Base-by-base conservation (phyloP, 495 filamentous ascomycete species). In the Annulohypoxylon maeteangense region DNA sequence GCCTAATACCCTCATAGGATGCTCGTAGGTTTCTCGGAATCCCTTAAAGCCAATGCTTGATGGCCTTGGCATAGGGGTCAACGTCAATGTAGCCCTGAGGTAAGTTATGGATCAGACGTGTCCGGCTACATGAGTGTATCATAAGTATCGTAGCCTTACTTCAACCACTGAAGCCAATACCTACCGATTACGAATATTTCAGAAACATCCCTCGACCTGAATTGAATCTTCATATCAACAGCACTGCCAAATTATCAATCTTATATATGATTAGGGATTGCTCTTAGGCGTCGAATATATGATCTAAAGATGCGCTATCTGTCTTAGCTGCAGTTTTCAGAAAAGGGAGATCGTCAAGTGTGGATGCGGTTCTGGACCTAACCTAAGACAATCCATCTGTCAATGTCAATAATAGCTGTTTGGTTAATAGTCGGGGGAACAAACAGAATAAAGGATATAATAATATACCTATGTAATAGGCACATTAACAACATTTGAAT, bases 321-420 rank as follows among this genome's bases (percentile, higher is more conserved):
- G 20, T 45, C 25, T 65, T 45, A 56, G 27, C 44, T 65, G 50
- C 38, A 34, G 23, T n/a, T 56, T 55, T 45, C 0, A 57, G 25
- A 48, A 12, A 31, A 57, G 53, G 29, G 50, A 16, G 38, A 48
- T 48, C 27, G n/a, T 51, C 23, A 27, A 27, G 12, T 57, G 51
- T 42, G 54, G 54, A 27, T 57, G 32, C 18, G 34, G 54, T 18
- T 40, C 32, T 54, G 53, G 25, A 48, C 7, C 38, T 64, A 64
- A 48, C 7, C 38, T 64, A 64, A 44, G 62, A 57, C 62, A 57
- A 54, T 25, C 32, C 11, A 7, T 55, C 32, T 63, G 32, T 62
- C 42, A 62, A 29, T 42, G n/a, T n/a, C n/a, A 63, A 29, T 63
- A 29, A 44, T 20, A 25, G 27, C 11, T n/a, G 36, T 11, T 50